Evolutionary conservation across 345 rosid genomes (phyloP), one percentile per base, ranked within the genome.

Genomic region (Durio zibethinus): DNA sequence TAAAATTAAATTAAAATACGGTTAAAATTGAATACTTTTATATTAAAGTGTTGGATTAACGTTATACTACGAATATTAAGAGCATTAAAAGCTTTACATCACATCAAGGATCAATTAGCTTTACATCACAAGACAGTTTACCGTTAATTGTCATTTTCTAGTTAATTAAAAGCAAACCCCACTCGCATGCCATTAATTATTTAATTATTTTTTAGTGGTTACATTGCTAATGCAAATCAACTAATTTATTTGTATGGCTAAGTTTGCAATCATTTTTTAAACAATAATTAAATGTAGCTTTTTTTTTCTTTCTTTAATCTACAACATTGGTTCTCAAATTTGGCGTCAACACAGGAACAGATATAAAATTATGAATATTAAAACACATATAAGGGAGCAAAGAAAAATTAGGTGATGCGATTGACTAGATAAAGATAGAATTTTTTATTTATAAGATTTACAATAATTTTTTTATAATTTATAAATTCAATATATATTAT

Each of bases 91-190:
- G n/a, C n/a, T n/a, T n/a, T n/a, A n/a, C n/a, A n/a, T n/a, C n/a
- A n/a, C n/a, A n/a, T n/a, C 2, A 33, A 33, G 7, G 48, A n/a
- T 36, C 35, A 65, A 76, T 40, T 67, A 48, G 25, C 29, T 70
- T 76, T 27, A 25, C 68, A 60, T 68, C 8, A 0, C 63, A 35
- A 20, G 83, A 71, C 87, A 18, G 89, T 86, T 86, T 82, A 85
- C 88, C 83, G 89, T 85, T 87, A 84, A 69, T 87, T 81, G 85
- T 87, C 88, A 80, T 27, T 68, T 67, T 87, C 82, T 59, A 50
- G 16, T 36, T 36, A 36, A n/a, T 66, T 21, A n/a, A 33, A 67
- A 71, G 78, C 53, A 61, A 57, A 42, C 9, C 6, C 21, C 56
- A 23, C 20, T 35, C 18, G 42, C 40, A 20, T 57, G 36, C 76